Percentiles rank a stretch among this genome's conserved stretches.
Evolutionary conservation across 176 grass and related monocot genomes (phyloP).

Genomic region (Panicum miliaceum): DNA sequence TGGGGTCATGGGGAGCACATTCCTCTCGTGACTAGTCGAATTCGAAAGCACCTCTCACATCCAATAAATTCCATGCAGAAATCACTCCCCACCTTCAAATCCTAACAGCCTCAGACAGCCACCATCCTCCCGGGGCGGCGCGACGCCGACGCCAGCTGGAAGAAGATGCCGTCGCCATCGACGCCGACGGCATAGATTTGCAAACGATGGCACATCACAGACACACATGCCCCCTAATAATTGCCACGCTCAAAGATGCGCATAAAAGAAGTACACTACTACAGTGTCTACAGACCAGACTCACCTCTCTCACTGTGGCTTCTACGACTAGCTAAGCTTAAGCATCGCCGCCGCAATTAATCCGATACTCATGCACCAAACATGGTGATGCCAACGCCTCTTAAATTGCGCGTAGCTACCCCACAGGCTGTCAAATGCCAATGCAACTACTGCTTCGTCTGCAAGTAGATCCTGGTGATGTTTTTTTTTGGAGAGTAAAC

Average conservation of each 20-base stretch:
- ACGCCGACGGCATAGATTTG: not conserved
- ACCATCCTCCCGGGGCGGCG: not conserved
- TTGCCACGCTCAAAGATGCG: not conserved
- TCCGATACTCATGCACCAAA: not conserved
- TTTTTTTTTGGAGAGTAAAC: no score
- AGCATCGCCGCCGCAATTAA: no score
- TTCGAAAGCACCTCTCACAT: no score
- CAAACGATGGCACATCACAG: not conserved
- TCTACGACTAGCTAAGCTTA: not conserved
- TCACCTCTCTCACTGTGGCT: not conserved
- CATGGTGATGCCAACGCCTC: not conserved
- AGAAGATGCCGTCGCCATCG: not conserved
- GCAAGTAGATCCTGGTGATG: not conserved
- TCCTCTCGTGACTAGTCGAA: not conserved
- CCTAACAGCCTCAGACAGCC: not conserved
- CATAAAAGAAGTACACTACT: not conserved
- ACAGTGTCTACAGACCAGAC: no score
- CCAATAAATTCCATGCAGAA: not conserved
- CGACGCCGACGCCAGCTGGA: not conserved
- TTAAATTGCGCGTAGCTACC: not conserved
- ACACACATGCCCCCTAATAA: not conserved
- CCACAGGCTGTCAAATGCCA: conserved; percentile 10
- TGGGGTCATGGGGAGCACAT: not conserved
- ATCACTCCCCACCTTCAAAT: not conserved
- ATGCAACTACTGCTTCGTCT: not conserved